Base-by-base conservation (phyloP, 1,139 yeast genomes). In the Yamadazyma sp. region DNA sequence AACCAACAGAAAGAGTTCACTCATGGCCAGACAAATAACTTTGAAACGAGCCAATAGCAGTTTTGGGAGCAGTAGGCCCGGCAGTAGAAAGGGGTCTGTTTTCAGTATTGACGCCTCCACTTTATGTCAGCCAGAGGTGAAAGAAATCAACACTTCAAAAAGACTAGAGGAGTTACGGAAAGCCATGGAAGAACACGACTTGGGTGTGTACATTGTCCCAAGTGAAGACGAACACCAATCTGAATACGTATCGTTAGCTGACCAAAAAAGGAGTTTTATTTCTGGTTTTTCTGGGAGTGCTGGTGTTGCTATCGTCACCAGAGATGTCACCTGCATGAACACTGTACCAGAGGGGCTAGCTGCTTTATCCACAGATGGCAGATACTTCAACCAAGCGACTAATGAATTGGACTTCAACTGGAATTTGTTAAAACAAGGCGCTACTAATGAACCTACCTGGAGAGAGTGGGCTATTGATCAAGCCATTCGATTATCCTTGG, bases 281-380 rank as follows among this genome's bases (percentile, higher is more conserved):
- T 81, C 92, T 18, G 95, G 95, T 0, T 92, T 92, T 65, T 85
- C 87, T 42, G 99, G 99, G 4, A 83, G 95, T 42, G 97, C 98
- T 1, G 99, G 98, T 40, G 75, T 89, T 30, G 98, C 98, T 3
- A 75, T 94, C 31, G 72, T 92, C 31, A 84, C 97, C 2, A 68
- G 89, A 49, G 89, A 85, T 55, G 61, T 82, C 37, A 62, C 69
- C n/a, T 73, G 77, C 50, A 64, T 78, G 76, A 78, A 78, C 49
- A 75, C 73, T 8, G 54, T 54, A 9, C 82, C 82, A n/a, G 79
- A 77, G 50, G 84, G 85, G 8, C 73, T 79, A 48, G 92, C 96
- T 24, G 85, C 85, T 4, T 72, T 94, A 50, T 82, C 95, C 9
- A 94, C 98, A 0, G 98, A 94, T 62, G 98, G 97, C 10, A 75